Evolutionary conservation across 805 yeast genomes (phyloP).

Genomic region (Kluyveromyces starmeri): DNA sequence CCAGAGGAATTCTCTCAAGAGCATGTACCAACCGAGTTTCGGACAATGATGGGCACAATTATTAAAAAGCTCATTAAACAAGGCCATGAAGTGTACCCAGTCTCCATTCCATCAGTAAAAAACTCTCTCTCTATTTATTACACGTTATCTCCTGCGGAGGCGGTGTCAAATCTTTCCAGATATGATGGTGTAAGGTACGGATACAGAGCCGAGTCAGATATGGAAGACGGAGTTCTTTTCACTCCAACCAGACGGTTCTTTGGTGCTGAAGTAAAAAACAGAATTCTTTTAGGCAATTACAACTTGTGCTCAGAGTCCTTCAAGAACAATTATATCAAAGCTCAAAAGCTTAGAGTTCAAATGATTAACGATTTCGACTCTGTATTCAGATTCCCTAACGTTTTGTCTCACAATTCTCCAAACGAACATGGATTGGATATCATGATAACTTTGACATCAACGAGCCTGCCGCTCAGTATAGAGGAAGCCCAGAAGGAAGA

Average conservation of each 20-base stretch:
- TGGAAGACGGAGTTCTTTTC: conserved; percentile 34
- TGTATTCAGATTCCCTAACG: conserved; percentile 47
- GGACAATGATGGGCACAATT: conserved; percentile 38
- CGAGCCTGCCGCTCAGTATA: conserved; percentile 45
- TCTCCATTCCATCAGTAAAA: conserved; percentile 64
- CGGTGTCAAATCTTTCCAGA: conserved; percentile 82
- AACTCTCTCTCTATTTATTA: conserved; percentile 72
- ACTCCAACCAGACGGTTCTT: conserved; percentile 54
- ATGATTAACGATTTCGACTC: conserved; percentile 58
- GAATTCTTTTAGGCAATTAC: conserved; percentile 81
- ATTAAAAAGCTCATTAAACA: conserved; percentile 35
- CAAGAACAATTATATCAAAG: conserved; percentile 65
- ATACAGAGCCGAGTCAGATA: conserved; percentile 30
- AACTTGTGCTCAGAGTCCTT: conserved; percentile 67
- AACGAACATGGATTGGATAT: conserved; percentile 49
- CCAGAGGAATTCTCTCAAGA: conserved; percentile 56
- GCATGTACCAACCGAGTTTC: conserved; percentile 42
- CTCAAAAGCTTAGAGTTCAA: conserved; percentile 54
- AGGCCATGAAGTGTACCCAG: conserved; percentile 47
- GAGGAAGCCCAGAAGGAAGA: conserved; percentile 33
- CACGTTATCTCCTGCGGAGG: conserved; percentile 86
- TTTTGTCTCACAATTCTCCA: conserved; percentile 20
- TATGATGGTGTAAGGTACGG: conserved; percentile 92
- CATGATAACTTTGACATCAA: conserved; percentile 65
- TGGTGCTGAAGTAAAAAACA: conserved; percentile 74